Evolutionary conservation across 2,329 filamentous ascomycete genomes (phyloP), one percentile per base, ranked within the genome.

Genomic region (Pyrenochaeta sp.): DNA sequence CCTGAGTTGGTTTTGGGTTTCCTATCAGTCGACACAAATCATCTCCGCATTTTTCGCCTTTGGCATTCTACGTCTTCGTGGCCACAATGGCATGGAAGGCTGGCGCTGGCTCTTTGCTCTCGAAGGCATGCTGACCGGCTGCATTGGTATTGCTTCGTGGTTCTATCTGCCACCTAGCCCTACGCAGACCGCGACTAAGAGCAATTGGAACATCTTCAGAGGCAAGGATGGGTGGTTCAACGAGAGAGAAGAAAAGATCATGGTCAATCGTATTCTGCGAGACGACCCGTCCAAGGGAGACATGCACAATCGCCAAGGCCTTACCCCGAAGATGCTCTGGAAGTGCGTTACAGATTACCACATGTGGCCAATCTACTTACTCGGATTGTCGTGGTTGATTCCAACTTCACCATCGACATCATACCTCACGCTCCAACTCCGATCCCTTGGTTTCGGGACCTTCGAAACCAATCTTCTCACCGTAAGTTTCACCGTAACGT

Each of bases 1-100:
- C 1, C 72, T 91, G 13, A 82, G 82, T 54, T 82, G 78, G 59
- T 90, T 90, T 72, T 91, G 87, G 88, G 83, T 83, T 0, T 79
- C 85, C 0, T 82, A 87, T 9, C 80, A 80, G 43, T 75, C 75
- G 0, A 80, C 80, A 0, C 75, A 80, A 27, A 81, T 85, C 21
- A 55, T 79, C 3, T 76, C 81, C 0, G 80, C 82, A 1, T 82
- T 84, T 51, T 63, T 82, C 6, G 81, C 81, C 1, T 81, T 76
- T 29, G 81, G 78, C 0, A 76, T 84, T 19, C 60, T 84, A 1
- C 77, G 77, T 35, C 65, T 82, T 31, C 57, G 67, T 13, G 78
- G 77, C 2, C 55, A 72, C 21, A 71, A 74, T 21, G 79, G 82
- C 38, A 60, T 81, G 75, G 60, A 75, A 61, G 75, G 81, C 46